Evolutionary conservation across 2,329 filamentous ascomycete genomes (phyloP).

Genomic region (Canariomyces notabilis): DNA sequence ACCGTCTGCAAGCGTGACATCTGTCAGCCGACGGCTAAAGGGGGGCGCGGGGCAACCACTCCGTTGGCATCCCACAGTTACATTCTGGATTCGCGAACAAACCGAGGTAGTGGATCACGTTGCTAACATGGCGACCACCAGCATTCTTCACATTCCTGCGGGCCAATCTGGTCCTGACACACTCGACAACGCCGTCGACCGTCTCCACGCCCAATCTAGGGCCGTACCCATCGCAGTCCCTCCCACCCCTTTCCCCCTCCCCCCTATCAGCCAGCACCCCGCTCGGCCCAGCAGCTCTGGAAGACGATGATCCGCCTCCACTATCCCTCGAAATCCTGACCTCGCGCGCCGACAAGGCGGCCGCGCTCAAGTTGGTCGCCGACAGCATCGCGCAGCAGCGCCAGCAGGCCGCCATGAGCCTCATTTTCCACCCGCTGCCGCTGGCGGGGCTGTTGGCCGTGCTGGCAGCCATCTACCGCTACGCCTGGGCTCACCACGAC

Average conservation of each 20-base stretch:
- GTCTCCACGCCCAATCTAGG: conserved; percentile 60
- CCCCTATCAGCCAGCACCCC: conserved; percentile 20
- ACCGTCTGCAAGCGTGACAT: no score
- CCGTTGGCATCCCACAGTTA: conserved; percentile 12
- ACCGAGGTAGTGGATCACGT: neutral
- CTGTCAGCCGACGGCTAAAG: no score
- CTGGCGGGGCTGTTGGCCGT: conserved; percentile 43
- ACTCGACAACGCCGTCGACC: conserved; percentile 57
- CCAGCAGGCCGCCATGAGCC: conserved; percentile 56
- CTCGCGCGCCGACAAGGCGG: conserved; percentile 54
- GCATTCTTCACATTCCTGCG: conserved; percentile 80
- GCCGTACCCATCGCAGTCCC: conserved; percentile 41
- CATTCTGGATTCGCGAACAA: no score
- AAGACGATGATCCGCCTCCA: conserved; percentile 52
- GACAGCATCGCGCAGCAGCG: conserved; percentile 81
- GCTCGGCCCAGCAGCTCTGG: conserved; percentile 30
- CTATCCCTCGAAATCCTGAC: conserved; percentile 57
- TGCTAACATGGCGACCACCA: conserved; percentile 36
- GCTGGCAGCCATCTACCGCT: conserved; percentile 42
- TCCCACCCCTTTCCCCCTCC: conserved; percentile 9
- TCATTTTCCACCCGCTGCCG: conserved; percentile 59
- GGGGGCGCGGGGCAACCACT: conserved; percentile 3
- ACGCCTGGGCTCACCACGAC: conserved; percentile 42
- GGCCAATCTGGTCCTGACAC: conserved; percentile 68
- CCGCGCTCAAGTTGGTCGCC: conserved; percentile 67